Base-by-base conservation (phyloP, 768 basidiomycete genomes). In the Coprinopsis marcescibilis region DNA sequence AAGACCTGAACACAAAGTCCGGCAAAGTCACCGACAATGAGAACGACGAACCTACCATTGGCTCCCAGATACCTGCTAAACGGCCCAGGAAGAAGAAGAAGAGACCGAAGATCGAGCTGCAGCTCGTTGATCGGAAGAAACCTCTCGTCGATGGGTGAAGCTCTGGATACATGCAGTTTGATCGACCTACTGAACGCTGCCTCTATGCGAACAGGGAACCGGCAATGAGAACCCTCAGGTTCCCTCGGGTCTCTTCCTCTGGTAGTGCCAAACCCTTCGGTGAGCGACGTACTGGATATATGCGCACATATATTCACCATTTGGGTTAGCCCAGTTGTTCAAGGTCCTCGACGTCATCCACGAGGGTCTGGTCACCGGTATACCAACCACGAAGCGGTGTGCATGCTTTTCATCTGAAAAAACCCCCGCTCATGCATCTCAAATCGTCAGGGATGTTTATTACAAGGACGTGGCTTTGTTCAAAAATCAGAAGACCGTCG, bases 381-480 rank as follows among this genome's bases (percentile, higher is more conserved):
- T 80, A 11, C 76, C 86, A 1, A 61, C 71, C 6, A 87, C 85
- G 12, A 87, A 88, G 65, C 66, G 84, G 82, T 81, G 53, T 8
- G 17, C 11, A 10, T 19, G 5, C 5, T 40, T 21, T n/a, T 21
- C 20, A 23, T 30, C 26, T 27, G 17, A 5, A 26, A n/a, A 24
- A 27, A 26, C 4, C 26, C 6, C 4, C 8, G 4, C 19, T 30
- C 21, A 32, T 32, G 30, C 13, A 40, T 43, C n/a, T 8, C 14
- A 8, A 17, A n/a, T 14, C 15, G 39, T 1, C 48, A 92, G 93
- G 12, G 92, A 95, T 62, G 75, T 95, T 13, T 97, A 78, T 64
- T 97, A 98, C 65, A 81, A 80, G 52, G 89, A 95, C 48, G 85
- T 91, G 1, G 52, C 62, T 0, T 66, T 96, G 4, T 98, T 95